Base-by-base conservation (phyloP, 1,284 basidiomycete genomes). In the Schizophyllum amplum region DNA sequence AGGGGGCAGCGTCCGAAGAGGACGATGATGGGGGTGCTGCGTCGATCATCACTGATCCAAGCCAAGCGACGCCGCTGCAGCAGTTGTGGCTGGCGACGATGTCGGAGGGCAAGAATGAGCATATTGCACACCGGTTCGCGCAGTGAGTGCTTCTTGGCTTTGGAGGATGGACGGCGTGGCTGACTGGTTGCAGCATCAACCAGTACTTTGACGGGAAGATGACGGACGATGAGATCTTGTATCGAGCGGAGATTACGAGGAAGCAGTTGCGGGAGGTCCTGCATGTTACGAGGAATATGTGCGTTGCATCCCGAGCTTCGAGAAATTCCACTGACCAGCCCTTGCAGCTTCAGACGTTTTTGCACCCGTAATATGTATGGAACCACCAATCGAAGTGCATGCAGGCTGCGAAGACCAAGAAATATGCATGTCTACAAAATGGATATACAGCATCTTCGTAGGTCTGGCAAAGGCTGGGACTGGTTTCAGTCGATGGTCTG, bases 281-380 rank as follows among this genome's bases (percentile, higher is more conserved):
- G 24, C 86, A 88, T 66, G 81, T 87, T 92, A 91, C 63, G 85
- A 88, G 20, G 86, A 88, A 79, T 88, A 86, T 69, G 90, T 91
- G 62, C 66, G 76, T 63, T 25, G 50, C 47, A 53, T 26, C 4
- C 53, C 17, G 21, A 27, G 26, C 26, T 23, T 21, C 50, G 22
- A n/a, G 20, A 25, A 26, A 46, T 54, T 21, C n/a, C 33, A 21
- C 23, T 49, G 13, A 55, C 56, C 46, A 59, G 54, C 24, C 54
- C 20, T 9, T 51, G 1, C 51, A 78, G 76, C 65, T 78, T 49
- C 73, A 76, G 63, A 77, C 80, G 11, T 83, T 82, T 65, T 64
- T 84, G 24, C 81, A 82, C 62, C 76, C 80, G 17, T 78, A 21
- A 21, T 4, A 42, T 42, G 7, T n/a, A n/a, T n/a, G n/a, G n/a